Percentiles rank a stretch among this genome's conserved stretches.
Conservation (phyloP, 2,329 filamentous ascomycete species). For the Sarocladiaceae sp. region DNA sequence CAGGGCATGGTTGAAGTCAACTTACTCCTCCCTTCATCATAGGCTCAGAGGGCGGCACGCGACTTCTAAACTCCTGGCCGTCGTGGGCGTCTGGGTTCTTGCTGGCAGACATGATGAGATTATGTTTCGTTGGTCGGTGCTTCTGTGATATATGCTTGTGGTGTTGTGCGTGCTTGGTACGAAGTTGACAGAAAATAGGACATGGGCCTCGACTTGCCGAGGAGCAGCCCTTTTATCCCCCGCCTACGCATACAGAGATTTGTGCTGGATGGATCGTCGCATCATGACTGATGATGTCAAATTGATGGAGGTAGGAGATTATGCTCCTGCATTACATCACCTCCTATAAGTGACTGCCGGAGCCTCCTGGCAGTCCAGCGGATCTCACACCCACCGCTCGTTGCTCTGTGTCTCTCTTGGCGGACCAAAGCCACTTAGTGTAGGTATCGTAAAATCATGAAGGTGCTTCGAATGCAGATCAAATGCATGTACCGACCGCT, state of each 20-base stretch:
- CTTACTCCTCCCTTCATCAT: conserved; percentile 22
- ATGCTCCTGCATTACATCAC: background rate
- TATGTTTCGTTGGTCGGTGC: too few species aligned
- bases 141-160: background rate
- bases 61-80: conserved; percentile 51
- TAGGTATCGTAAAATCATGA: background rate
- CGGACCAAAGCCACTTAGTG: too few species aligned
- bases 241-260: background rate
- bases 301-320: background rate
- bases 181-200: background rate
- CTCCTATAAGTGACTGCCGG: background rate
- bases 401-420: background rate
- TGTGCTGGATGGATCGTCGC: background rate
- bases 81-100: conserved; percentile 45
- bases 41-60: conserved; percentile 46
- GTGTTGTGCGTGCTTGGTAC: background rate
- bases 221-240: background rate
- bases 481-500: background rate
- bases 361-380: background rate
- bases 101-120: conserved; percentile 36
- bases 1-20: background rate
- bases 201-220: background rate
- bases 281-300: conserved; percentile 4
- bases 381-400: background rate
- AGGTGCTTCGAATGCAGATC: background rate